phyloP scores from a whole-genome alignment of 2,329 filamentous ascomycete genomes.

The Raffaelea arxii region DNA sequence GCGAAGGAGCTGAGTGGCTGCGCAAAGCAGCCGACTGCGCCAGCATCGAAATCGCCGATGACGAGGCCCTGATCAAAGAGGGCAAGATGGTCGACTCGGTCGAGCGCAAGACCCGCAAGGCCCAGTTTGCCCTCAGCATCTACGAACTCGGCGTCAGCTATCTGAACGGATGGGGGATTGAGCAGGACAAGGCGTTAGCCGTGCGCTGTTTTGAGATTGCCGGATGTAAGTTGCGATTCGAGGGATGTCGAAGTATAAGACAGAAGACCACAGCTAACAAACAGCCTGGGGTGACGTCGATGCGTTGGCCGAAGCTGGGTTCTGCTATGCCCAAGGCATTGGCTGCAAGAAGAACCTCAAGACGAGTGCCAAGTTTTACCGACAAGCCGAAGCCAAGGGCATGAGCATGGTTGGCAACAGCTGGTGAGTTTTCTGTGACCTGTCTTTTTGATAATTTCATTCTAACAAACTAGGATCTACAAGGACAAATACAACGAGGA shows the following conservation, averaged over 20 bases:
- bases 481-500: constrained; percentile 85
- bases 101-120: constrained; percentile 74
- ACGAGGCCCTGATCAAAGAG: constrained; percentile 57
- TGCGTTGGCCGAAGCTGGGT: constrained; percentile 86
- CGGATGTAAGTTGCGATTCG: constrained; percentile 49
- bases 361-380: constrained; percentile 85
- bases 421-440: constrained; percentile 55
- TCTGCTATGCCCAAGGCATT: constrained; percentile 88
- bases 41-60: constrained; percentile 72
- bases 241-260: too few species aligned
- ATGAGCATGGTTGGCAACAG: constrained; percentile 98
- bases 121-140: constrained; percentile 89
- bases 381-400: constrained; percentile 81
- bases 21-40: constrained; percentile 82
- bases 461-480: constrained; percentile 62
- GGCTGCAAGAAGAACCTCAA: constrained; percentile 95
- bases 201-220: constrained; percentile 95
- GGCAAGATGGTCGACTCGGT: constrained; percentile 52
- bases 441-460: constrained; percentile 2
- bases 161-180: constrained; percentile 96
- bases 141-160: constrained; percentile 96
- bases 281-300: constrained; percentile 87
- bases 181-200: constrained; percentile 81
- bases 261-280: too few species aligned
- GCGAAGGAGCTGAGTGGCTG: constrained; percentile 85